Evolutionary conservation across 2,329 filamentous ascomycete genomes (phyloP), one percentile per base, ranked within the genome.

Genomic region (Fusarium caatingaense): DNA sequence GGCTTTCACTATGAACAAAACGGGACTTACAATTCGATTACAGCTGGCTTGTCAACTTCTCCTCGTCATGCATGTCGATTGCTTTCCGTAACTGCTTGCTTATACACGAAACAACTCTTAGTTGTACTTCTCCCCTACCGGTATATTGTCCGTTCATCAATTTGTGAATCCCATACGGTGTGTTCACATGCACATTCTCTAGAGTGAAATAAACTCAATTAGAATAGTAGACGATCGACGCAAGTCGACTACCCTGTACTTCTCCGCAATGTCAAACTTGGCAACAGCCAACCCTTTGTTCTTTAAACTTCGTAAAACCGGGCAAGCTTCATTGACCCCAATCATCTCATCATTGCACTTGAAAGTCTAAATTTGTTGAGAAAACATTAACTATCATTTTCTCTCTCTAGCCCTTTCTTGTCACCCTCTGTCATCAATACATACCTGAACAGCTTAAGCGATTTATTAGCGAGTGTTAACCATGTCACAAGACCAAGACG

Each of bases 401-500:
- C 23, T 42, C 1, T 8, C 37, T 11, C 8, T 13, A n/a, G 23
- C 6, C 9, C 3, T 40, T 12, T 8, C 21, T 59, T 12, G 20
- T 28, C 13, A 1, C 4, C 11, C 23, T 15, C 16, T 10, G n/a
- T 16, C 13, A 9, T 11, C 21, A 34, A 23, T 2, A 7, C 9
- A 21, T 25, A 20, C 28, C 15, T n/a, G 25, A 28, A 13, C 8
- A 37, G 28, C 21, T 27, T 12, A 20, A 48, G 32, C 37, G 15
- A 54, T 23, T 44, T 25, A 16, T 32, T 34, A 37, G 25, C 34
- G n/a, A 25, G 27, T 15, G 20, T 34, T 12, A 25, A 23, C 28
- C 50, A 78, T 78, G 76, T 50, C 67, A 30, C 49, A 61, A 32
- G 74, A 72, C 44, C 72, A 70, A 50, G 72, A 78, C 50, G 72